Base-by-base conservation (phyloP, 805 yeast genomes). In the Wickerhamomyces alni region DNA sequence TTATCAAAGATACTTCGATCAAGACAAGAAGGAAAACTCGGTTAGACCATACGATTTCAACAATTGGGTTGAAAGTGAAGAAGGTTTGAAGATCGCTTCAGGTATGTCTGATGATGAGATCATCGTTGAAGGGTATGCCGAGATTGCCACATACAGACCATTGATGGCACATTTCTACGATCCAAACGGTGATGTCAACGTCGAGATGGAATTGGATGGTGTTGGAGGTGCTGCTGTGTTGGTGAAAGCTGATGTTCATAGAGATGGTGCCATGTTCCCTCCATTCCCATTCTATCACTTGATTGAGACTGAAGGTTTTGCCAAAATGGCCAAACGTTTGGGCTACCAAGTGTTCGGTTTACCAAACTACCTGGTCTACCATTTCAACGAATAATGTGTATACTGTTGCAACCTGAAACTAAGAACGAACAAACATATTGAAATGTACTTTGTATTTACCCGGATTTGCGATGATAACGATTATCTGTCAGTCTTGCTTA, bases 251-350 rank as follows among this genome's bases (percentile, higher is more conserved):
- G 97, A 89, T 51, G 99, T 93, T 39, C 99, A 93, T 64, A 75
- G 99, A 60, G 99, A 93, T 62, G 99, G 99, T 37, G 98, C 98
- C 40, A 91, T 93, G 97, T 93, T 93, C 77, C 99, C 99, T 15
- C 86, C 94, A 36, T 93, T 93, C 77, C 93, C 99, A 44, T 93
- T 93, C 70, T 89, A 91, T 61, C 95, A 93, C 61, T 72, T 93
- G 61, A 88, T 93, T 47, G 99, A 93, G 68, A 89, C 97, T 9
- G 99, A 93, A 65, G 99, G 99, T 15, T 93, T 93, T 64, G 97
- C 93, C n/a, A 83, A 82, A 62, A 93, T 93, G 98, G 96, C 96
- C 33, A 87, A 88, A 62, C 72, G 98, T 52, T 71, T 93, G 46
- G 95, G 95, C 25, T 89, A 93, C 63, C 85, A 82, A 52, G 88